Conservation (phyloP, 2,329 filamentous ascomycete genomes). For the Fusarium armeniacum region DNA sequence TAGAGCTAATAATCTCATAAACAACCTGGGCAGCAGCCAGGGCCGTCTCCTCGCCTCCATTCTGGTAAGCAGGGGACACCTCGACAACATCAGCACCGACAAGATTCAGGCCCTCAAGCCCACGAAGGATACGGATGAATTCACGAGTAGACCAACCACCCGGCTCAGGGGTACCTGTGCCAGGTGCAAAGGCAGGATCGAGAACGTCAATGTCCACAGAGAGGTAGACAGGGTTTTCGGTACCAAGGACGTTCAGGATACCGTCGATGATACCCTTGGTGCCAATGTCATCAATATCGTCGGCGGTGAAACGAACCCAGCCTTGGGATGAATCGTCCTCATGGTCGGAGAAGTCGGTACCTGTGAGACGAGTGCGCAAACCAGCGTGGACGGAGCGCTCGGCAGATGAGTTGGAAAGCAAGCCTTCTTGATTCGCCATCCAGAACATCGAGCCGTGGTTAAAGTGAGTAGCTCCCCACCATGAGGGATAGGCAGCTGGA, state of each 20-base stretch:
- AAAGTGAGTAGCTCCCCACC: slow-evolving; percentile 77
- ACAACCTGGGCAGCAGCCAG: slow-evolving; percentile 86
- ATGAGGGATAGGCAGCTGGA: slow-evolving; percentile 81
- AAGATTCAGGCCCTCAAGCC: slow-evolving; percentile 85
- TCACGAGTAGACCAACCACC: slow-evolving; percentile 93
- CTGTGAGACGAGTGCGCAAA: slow-evolving; percentile 80
- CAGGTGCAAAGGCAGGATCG: slow-evolving; percentile 76
- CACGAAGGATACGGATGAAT: slow-evolving; percentile 84
- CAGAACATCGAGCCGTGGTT: slow-evolving; percentile 95
- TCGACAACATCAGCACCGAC: slow-evolving; percentile 94
- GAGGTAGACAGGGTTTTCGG: slow-evolving; percentile 83
- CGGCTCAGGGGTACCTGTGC: slow-evolving; percentile 89
- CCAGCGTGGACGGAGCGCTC: slow-evolving; percentile 86
- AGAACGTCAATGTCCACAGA: slow-evolving; percentile 87
- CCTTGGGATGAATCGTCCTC: slow-evolving; percentile 81
- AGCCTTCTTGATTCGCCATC: slow-evolving; percentile 83
- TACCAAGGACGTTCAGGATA: slow-evolving; percentile 81
- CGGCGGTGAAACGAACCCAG: slow-evolving; percentile 82
- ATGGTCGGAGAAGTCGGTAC: slow-evolving; percentile 75
- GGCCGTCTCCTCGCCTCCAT: slow-evolving; percentile 82
- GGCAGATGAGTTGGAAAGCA: slow-evolving; percentile 77
- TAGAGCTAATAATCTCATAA: slow-evolving; percentile 86
- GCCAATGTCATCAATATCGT: slow-evolving; percentile 89
- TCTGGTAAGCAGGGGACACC: slow-evolving; percentile 85
- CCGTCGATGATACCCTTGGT: slow-evolving; percentile 75